phyloP scores from a whole-genome alignment of 208 protist species.

The Crithidia fasciculata region DNA sequence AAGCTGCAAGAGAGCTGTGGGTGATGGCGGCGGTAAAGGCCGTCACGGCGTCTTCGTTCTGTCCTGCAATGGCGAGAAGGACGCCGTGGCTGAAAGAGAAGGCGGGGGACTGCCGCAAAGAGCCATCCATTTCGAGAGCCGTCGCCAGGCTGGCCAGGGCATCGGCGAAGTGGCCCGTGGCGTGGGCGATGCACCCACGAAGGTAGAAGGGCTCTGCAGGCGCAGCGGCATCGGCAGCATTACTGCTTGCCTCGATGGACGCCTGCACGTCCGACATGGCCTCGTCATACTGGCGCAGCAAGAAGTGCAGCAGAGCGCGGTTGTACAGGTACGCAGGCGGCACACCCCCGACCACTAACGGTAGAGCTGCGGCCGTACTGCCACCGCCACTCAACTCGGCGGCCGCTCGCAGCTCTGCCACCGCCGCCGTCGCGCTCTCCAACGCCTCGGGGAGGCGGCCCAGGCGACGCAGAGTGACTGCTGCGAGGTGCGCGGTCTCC shows the following conservation, averaged over 20 bases:
- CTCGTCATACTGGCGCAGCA: slow-evolving; percentile 45
- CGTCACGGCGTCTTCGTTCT: slow-evolving; percentile 40
- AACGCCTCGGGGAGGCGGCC: slow-evolving; percentile 29
- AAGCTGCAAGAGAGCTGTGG: slow-evolving; percentile 3
- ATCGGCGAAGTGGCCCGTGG: slow-evolving; percentile 45
- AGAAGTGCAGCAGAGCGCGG: slow-evolving; percentile 52
- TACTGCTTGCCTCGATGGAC: slow-evolving; percentile 42
- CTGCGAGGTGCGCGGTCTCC: slow-evolving; percentile 24
- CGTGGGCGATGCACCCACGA: slow-evolving; percentile 78
- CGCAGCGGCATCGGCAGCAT: not conserved
- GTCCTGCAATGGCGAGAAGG: slow-evolving; percentile 39
- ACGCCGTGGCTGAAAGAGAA: slow-evolving; percentile 68
- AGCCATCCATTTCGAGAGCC: slow-evolving; percentile 51
- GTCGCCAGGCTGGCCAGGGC: slow-evolving; percentile 64
- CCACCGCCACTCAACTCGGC: not conserved
- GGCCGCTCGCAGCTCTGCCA: not conserved
- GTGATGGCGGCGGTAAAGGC: slow-evolving; percentile 61
- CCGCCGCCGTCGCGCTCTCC: slow-evolving; percentile 23
- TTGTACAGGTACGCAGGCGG: slow-evolving; percentile 54
- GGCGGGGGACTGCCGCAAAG: slow-evolving; percentile 31
- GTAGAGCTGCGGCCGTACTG: too few species aligned
- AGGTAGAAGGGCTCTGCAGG: slow-evolving; percentile 80
- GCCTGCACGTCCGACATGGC: slow-evolving; percentile 43
- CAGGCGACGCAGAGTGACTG: slow-evolving; percentile 29
- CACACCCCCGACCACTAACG: not conserved